These are phyloP conservation scores for Lentinus tigrinus DNA, from an alignment of 768 basidiomycete genomes.

Conservation along the genomic window DNA sequence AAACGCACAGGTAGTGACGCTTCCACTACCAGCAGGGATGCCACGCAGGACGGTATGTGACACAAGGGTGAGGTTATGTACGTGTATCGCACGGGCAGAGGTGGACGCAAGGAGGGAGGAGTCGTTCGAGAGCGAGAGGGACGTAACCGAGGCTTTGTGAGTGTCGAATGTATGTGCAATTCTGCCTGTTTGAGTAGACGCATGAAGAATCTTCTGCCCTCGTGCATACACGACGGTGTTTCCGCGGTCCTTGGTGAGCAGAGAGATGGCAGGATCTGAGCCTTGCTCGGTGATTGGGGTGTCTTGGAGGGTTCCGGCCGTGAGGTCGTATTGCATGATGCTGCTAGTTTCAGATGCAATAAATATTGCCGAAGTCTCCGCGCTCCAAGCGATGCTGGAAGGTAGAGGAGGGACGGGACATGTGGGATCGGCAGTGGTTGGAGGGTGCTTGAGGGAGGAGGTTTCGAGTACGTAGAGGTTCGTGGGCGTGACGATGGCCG, in stretches of 20 bases:
- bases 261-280: slow-evolving; percentile 30
- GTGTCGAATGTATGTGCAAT: slow-evolving; percentile 48
- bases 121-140: slow-evolving; percentile 61
- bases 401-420: slow-evolving; percentile 22
- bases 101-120: slow-evolving; percentile 54
- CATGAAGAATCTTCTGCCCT: slow-evolving; percentile 44
- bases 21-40: slow-evolving; percentile 31
- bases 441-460: slow-evolving; percentile 41
- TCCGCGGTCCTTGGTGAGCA: slow-evolving; percentile 35
- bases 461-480: slow-evolving; percentile 34
- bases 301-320: slow-evolving; percentile 41
- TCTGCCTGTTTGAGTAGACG: slow-evolving; percentile 47
- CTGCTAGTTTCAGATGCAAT: slow-evolving; percentile 41
- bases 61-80: slow-evolving; percentile 58
- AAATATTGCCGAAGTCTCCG: slow-evolving; percentile 55
- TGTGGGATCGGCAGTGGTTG: slow-evolving; percentile 24
- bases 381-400: slow-evolving; percentile 52
- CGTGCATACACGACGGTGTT: slow-evolving; percentile 47
- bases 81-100: slow-evolving; percentile 49
- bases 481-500: slow-evolving; percentile 6
- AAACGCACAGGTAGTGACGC: slow-evolving; percentile 51
- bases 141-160: slow-evolving; percentile 50
- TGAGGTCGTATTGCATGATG: slow-evolving; percentile 52
- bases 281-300: slow-evolving; percentile 29
- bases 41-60: slow-evolving; percentile 58